phyloP scores from a whole-genome alignment of 768 basidiomycete species.

The Pisolithus marmoratus region DNA sequence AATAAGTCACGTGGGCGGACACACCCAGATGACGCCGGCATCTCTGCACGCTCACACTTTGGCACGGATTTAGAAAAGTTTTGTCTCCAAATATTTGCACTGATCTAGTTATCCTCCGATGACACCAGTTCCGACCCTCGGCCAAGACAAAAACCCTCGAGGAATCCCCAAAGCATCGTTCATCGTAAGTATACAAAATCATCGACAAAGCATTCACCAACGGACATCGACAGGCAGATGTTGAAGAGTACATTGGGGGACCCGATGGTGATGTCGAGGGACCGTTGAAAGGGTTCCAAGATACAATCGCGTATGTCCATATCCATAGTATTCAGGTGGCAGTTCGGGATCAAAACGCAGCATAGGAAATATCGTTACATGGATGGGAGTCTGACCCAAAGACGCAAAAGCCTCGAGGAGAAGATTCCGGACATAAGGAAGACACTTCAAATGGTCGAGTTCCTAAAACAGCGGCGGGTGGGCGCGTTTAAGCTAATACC shows the following conservation, averaged over 20 bases:
- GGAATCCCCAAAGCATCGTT: conserved; percentile 96
- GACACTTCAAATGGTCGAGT: conserved; percentile 86
- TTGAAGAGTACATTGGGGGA: conserved; percentile 80
- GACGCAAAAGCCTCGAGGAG: conserved; percentile 74
- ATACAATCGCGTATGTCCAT: conserved; percentile 80
- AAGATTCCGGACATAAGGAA: conserved; percentile 97
- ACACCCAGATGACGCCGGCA: too few relatives aligned
- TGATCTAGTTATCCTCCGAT: conserved; percentile 4
- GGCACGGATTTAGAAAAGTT: too few relatives aligned
- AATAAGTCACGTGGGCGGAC: too few relatives aligned
- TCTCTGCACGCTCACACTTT: too few relatives aligned
- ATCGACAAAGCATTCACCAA: not conserved
- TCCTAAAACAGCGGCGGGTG: conserved; percentile 66
- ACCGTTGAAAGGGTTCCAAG: conserved; percentile 77
- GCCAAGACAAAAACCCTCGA: conserved; percentile 67
- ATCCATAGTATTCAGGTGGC: conserved; percentile 3
- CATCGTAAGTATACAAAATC: conserved; percentile 55
- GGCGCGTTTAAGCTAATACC: conserved; percentile 17
- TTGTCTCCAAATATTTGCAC: not conserved
- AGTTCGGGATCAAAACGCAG: conserved; percentile 20
- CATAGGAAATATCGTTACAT: conserved; percentile 97
- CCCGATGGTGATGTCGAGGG: conserved; percentile 73
- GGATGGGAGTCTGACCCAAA: conserved; percentile 80
- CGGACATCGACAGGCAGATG: conserved; percentile 57
- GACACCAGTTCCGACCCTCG: conserved; percentile 26